Evolutionary conservation across 2,329 filamentous ascomycete genomes (phyloP).

Genomic region (Dryadomyces sulphureus): DNA sequence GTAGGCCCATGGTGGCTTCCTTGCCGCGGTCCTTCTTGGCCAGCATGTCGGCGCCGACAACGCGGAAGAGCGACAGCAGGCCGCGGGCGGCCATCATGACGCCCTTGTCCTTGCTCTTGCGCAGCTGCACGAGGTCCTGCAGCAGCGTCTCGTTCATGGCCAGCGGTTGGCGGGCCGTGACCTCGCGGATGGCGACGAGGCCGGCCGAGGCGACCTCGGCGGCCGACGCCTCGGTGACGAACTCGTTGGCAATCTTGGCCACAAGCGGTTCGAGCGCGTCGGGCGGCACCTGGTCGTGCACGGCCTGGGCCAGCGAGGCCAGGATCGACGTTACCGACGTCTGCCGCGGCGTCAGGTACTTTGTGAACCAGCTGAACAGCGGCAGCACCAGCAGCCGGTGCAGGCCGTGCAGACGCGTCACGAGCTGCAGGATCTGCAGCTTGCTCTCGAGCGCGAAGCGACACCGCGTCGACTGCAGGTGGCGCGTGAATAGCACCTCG

Average conservation of each 20-base stretch:
- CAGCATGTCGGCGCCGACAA: constrained; percentile 78
- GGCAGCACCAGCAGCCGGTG: constrained; percentile 83
- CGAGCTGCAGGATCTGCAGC: constrained; percentile 58
- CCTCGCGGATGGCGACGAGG: constrained; percentile 86
- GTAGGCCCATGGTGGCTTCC: constrained; percentile 68
- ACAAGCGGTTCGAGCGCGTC: constrained; percentile 83
- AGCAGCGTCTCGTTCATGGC: constrained; percentile 93
- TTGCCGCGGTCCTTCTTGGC: constrained; percentile 85
- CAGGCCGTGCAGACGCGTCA: constrained; percentile 79
- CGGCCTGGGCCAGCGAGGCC: constrained; percentile 80
- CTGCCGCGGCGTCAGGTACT: constrained; percentile 72
- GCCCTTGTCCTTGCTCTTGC: constrained; percentile 95
- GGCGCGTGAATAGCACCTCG: constrained; percentile 78
- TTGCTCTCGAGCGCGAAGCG: constrained; percentile 81
- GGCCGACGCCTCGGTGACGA: constrained; percentile 87
- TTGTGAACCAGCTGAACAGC: constrained; percentile 93
- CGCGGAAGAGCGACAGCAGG: constrained; percentile 76
- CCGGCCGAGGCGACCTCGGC: constrained; percentile 78
- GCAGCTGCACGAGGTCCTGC: constrained; percentile 89
- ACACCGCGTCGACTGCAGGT: constrained; percentile 73
- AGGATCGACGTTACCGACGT: constrained; percentile 85
- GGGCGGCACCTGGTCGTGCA: constrained; percentile 80
- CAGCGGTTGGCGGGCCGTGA: constrained; percentile 84
- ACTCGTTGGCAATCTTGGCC: constrained; percentile 95
- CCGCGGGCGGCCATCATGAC: constrained; percentile 98